phyloP scores from a whole-genome alignment of 2,329 filamentous ascomycete genomes.

The Aplosporella prunicola region DNA sequence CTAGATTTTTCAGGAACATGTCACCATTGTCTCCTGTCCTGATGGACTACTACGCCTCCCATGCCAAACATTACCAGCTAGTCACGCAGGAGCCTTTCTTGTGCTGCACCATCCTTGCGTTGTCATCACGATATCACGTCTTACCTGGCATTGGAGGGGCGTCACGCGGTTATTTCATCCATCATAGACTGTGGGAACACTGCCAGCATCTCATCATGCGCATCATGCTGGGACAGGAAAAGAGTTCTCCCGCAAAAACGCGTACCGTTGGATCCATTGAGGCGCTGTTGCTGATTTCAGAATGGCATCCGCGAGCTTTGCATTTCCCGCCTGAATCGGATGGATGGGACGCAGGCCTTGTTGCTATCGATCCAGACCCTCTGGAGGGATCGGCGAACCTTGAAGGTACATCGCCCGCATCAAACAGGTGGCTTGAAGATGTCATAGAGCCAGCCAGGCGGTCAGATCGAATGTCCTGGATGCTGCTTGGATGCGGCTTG shows the following conservation, averaged over 20 bases:
- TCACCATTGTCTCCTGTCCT: conserved; percentile 43
- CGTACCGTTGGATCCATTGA: conserved; percentile 45
- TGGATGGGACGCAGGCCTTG: conserved; percentile 47
- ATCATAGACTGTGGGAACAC: conserved; percentile 46
- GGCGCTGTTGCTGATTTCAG: conserved; percentile 44
- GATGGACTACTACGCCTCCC: conserved; percentile 41
- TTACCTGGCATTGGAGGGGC: conserved; percentile 30
- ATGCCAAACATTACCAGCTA: conserved; percentile 39
- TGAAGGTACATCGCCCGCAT: conserved; percentile 25
- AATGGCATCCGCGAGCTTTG: conserved; percentile 48
- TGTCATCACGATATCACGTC: conserved; percentile 43
- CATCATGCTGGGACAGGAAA: conserved; percentile 46
- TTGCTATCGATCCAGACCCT: conserved; percentile 34
- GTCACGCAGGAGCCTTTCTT: conserved; percentile 44
- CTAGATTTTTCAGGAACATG: conserved; percentile 40
- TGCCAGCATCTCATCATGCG: conserved; percentile 45
- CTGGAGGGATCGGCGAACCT: conserved; percentile 24
- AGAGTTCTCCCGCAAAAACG: conserved; percentile 40
- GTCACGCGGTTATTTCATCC: conserved; percentile 44
- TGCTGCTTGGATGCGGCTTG: conserved; percentile 45
- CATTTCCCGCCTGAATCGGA: conserved; percentile 46
- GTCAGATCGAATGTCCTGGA: conserved; percentile 53
- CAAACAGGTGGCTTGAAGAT: conserved; percentile 42
- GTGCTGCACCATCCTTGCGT: conserved; percentile 45
- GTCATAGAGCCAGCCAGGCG: conserved; percentile 46